Conservation (phyloP, 2,329 filamentous ascomycete species). For the Byssothecium circinans region DNA sequence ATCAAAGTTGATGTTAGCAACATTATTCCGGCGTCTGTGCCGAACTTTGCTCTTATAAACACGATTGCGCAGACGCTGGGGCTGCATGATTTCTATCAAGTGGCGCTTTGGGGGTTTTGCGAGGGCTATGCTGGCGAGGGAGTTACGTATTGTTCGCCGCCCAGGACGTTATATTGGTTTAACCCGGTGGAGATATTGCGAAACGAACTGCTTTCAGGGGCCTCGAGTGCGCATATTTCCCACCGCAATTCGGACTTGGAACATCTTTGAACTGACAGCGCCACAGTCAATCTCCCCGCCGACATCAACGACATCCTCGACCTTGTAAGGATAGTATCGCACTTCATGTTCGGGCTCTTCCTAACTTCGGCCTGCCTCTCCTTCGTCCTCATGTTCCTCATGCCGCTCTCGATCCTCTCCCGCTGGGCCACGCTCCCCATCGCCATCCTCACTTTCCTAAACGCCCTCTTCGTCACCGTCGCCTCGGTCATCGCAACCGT, state of each 20-base stretch:
- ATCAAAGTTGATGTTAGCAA: slow-evolving; percentile 81
- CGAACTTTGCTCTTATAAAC: slow-evolving; percentile 77
- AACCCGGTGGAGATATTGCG: slow-evolving; percentile 83
- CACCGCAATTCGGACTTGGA: too few species aligned
- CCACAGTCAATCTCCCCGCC: slow-evolving; percentile 71
- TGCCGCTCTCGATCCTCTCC: slow-evolving; percentile 56
- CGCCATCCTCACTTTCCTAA: slow-evolving; percentile 66
- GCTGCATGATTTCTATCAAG: slow-evolving; percentile 91
- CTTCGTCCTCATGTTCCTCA: slow-evolving; percentile 70
- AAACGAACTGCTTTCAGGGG: slow-evolving; percentile 77
- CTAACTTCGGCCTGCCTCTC: slow-evolving; percentile 69
- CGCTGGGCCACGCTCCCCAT: slow-evolving; percentile 66
- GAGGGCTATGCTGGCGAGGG: slow-evolving; percentile 78
- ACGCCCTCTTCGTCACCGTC: slow-evolving; percentile 67
- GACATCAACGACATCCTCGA: slow-evolving; percentile 72
- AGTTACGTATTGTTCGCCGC: slow-evolving; percentile 73
- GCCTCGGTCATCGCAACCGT: slow-evolving; percentile 77
- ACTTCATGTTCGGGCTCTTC: slow-evolving; percentile 90
- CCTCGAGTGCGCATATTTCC: slow-evolving; percentile 61
- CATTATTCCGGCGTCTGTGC: slow-evolving; percentile 73
- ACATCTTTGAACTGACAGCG: slow-evolving; percentile 12
- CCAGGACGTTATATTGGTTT: slow-evolving; percentile 80
- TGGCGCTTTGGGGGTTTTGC: slow-evolving; percentile 90
- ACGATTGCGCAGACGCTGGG: slow-evolving; percentile 83
- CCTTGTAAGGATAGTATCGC: slow-evolving; percentile 72